phyloP scores from a whole-genome alignment of 2,329 filamentous ascomycete genomes.

The Penicillium sp. region DNA sequence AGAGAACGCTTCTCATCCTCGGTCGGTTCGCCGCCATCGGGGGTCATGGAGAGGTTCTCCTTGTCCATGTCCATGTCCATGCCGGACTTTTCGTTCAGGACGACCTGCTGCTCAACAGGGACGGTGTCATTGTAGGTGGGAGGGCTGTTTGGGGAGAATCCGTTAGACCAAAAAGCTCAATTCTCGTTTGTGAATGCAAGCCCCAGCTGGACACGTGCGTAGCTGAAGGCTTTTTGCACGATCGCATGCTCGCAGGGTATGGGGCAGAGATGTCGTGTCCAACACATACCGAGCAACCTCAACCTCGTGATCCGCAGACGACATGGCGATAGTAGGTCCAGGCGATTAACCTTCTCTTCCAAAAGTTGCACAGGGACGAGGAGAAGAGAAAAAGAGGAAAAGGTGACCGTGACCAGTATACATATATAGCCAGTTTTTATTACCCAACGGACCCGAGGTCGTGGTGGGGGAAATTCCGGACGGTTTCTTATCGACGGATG shows the following conservation, averaged over 20 bases:
- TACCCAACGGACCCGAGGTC: constrained; percentile 21
- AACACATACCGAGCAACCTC: constrained; percentile 33
- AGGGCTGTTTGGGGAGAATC: neutral
- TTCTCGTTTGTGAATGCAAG: neutral
- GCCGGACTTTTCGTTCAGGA: constrained; percentile 31
- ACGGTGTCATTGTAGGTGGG: constrained; percentile 23
- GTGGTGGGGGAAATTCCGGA: constrained; percentile 22
- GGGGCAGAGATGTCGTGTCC: neutral
- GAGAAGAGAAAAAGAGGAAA: constrained; percentile 19
- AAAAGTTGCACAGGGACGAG: constrained; percentile 6
- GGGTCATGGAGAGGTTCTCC: constrained; percentile 36
- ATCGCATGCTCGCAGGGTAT: neutral
- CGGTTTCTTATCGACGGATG: constrained; percentile 64
- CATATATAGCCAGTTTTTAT: constrained; percentile 28
- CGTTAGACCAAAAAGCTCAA: neutral
- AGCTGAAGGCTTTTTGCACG: neutral
- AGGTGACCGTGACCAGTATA: constrained; percentile 26
- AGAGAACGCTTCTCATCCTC: constrained; percentile 56
- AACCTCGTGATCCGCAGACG: constrained; percentile 34
- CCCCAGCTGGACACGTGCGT: neutral
- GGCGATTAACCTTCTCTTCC: constrained; percentile 7
- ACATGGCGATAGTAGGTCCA: constrained; percentile 24
- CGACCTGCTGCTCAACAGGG: constrained; percentile 22
- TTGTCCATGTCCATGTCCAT: constrained; percentile 36
- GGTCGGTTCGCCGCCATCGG: constrained; percentile 58